These are phyloP conservation scores for Onygena corvina DNA, from an alignment of 2,329 filamentous ascomycete genomes.

Conservation along the genomic window DNA sequence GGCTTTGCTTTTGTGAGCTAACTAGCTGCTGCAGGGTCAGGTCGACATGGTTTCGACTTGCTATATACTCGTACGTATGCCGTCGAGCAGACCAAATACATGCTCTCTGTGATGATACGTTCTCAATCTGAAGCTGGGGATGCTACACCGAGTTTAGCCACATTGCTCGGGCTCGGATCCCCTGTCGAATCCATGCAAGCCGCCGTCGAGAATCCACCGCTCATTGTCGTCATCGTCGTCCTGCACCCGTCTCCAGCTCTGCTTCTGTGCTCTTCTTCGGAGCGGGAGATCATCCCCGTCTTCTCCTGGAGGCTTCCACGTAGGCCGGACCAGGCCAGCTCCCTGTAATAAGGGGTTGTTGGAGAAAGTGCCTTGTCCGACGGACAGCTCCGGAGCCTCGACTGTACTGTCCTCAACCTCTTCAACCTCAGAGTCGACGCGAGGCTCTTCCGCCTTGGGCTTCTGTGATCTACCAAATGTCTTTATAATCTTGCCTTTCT, in stretches of 20 bases:
- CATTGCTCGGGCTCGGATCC: constrained; percentile 1
- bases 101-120: too few species aligned
- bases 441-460: constrained; percentile 19
- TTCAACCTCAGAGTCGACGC: constrained; percentile 24
- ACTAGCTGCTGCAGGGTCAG: too few species aligned
- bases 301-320: constrained; percentile 32
- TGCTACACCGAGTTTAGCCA: neutral
- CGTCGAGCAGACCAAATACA: too few species aligned
- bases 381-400: constrained; percentile 10
- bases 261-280: constrained; percentile 25
- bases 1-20: too few species aligned
- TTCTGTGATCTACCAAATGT: constrained; percentile 28
- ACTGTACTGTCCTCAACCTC: constrained; percentile 17
- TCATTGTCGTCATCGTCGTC: constrained; percentile 38
- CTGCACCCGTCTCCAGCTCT: constrained; percentile 38
- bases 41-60: too few species aligned
- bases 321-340: constrained; percentile 34
- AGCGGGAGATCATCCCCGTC: constrained; percentile 14
- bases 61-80: too few species aligned
- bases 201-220: constrained; percentile 38
- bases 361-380: constrained; percentile 28
- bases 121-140: too few species aligned
- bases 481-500: constrained; percentile 62
- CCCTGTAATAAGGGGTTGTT: constrained; percentile 34
- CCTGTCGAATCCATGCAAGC: constrained; percentile 27